A percentile compares a stretch with the other conserved stretches of the same genome.
phyloP scores from a whole-genome alignment of 2,329 filamentous ascomycete genomes.

The Thelonectria discophora region DNA sequence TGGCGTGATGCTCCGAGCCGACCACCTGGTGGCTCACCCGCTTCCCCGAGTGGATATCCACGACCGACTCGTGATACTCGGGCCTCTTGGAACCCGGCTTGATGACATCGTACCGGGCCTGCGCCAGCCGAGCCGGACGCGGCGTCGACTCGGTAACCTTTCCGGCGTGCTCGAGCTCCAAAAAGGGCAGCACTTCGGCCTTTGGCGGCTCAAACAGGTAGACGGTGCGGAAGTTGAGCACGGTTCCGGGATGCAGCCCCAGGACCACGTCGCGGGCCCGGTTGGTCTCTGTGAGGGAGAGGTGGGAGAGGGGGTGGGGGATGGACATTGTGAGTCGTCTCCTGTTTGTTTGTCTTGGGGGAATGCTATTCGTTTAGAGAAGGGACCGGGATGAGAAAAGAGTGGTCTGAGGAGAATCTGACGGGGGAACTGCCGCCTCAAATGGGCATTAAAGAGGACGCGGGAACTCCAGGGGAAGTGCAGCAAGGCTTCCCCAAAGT shows the following conservation, averaged over 20 bases:
- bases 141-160: slow-evolving; percentile 40
- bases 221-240: slow-evolving; percentile 58
- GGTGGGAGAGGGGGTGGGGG: slow-evolving; percentile 47
- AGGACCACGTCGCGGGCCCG: slow-evolving; percentile 48
- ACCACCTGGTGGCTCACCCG: slow-evolving; percentile 42
- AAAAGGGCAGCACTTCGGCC: slow-evolving; percentile 53
- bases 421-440: slow-evolving; percentile 14
- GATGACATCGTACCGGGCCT: slow-evolving; percentile 52
- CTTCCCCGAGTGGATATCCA: slow-evolving; percentile 43
- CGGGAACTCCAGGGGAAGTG: neutral
- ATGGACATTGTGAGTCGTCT: slow-evolving; percentile 11
- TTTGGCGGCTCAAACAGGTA: slow-evolving; percentile 62
- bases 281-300: slow-evolving; percentile 44
- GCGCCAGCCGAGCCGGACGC: slow-evolving; percentile 51
- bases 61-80: slow-evolving; percentile 48
- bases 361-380: slow-evolving; percentile 8
- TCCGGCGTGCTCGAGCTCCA: slow-evolving; percentile 54
- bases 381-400: neutral
- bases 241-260: slow-evolving; percentile 39
- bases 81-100: slow-evolving; percentile 33
- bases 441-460: slow-evolving; percentile 4
- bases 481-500: neutral
- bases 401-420: slow-evolving; percentile 5
- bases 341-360: neutral
- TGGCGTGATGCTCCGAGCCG: slow-evolving; percentile 43